Evolutionary conservation across 2,329 filamentous ascomycete species (phyloP).

Genomic region (Fusarium stilboides): DNA sequence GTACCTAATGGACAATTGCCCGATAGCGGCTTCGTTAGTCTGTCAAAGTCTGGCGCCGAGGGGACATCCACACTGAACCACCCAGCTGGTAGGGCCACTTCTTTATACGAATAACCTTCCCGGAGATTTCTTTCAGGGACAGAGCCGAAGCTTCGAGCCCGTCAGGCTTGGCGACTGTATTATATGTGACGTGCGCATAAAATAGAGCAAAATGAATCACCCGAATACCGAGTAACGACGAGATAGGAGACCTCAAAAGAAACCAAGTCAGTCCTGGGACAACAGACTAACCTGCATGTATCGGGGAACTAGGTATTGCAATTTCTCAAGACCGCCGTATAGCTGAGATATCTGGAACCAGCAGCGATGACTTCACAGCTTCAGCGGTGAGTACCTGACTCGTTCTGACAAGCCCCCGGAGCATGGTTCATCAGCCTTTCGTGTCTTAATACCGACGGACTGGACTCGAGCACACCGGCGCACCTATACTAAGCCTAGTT

Average conservation of each 20-base stretch:
- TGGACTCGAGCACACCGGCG: conserved; percentile 23
- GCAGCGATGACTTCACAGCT: conserved; percentile 11
- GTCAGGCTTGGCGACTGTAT: conserved; percentile 23
- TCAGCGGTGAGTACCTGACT: conserved; percentile 34
- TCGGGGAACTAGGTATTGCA: conserved; percentile 14
- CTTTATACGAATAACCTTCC: conserved; percentile 39
- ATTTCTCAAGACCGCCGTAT: neutral
- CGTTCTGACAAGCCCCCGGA: conserved; percentile 17
- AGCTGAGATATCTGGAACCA: conserved; percentile 14
- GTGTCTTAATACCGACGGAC: conserved; percentile 23
- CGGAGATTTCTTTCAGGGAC: conserved; percentile 43
- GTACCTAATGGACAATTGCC: conserved; percentile 12
- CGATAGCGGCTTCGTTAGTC: conserved; percentile 38
- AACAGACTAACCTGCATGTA: neutral
- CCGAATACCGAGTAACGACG: neutral
- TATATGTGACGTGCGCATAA: neutral
- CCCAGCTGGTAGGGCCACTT: conserved; percentile 41
- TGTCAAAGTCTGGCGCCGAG: conserved; percentile 22
- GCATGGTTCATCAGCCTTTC: conserved; percentile 20
- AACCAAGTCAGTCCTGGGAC: neutral
- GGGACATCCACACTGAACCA: conserved; percentile 46
- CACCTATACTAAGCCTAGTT: conserved; percentile 13
- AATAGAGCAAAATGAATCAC: neutral
- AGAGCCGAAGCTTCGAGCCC: conserved; percentile 28
- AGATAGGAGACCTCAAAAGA: neutral